These are phyloP conservation scores for Globisporangium carolinianum DNA, from an alignment of 352 stramenopile genomes.

Conservation along the genomic window DNA sequence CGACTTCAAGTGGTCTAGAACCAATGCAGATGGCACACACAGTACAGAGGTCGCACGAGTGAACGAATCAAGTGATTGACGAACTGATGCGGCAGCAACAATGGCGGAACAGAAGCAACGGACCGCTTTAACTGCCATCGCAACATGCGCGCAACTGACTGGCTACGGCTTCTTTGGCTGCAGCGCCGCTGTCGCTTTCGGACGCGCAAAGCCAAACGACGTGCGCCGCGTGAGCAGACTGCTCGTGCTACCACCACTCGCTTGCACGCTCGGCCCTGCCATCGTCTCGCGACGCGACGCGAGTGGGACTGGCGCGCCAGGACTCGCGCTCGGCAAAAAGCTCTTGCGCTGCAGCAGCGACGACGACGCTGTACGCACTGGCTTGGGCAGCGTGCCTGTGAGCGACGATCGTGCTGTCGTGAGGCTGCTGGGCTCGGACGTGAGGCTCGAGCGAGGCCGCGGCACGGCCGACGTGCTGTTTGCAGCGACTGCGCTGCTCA, in stretches of 20 bases:
- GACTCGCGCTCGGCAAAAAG: conserved; percentile 16
- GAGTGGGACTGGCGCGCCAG: conserved; percentile 2
- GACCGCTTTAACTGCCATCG: too few relatives aligned
- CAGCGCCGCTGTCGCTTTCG: conserved; percentile 6
- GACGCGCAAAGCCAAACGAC: conserved; percentile 30
- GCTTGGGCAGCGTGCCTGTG: conserved; percentile 2
- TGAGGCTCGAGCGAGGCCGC: conserved; percentile 5
- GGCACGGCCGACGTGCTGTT: not conserved
- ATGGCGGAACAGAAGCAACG: not conserved
- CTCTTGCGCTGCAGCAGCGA: conserved; percentile 18
- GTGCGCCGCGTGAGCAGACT: conserved; percentile 13
- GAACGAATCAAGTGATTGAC: not conserved
- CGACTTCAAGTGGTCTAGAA: too few relatives aligned
- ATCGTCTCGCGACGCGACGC: conserved; percentile 10
- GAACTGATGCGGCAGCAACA: not conserved
- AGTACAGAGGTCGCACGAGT: not conserved
- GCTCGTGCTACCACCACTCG: conserved; percentile 2
- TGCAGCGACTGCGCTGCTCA: not conserved
- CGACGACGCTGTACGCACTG: conserved; percentile 7
- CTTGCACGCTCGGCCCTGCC: conserved; percentile 11
- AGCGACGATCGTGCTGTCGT: not conserved
- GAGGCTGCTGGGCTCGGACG: conserved; percentile 4
- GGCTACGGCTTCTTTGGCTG: conserved; percentile 14
- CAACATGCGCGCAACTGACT: too few relatives aligned
- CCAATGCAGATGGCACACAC: too few relatives aligned